These are phyloP conservation scores for Ophiostoma sp. DNA, from an alignment of 2,329 filamentous ascomycete genomes.

Conservation along the genomic window DNA sequence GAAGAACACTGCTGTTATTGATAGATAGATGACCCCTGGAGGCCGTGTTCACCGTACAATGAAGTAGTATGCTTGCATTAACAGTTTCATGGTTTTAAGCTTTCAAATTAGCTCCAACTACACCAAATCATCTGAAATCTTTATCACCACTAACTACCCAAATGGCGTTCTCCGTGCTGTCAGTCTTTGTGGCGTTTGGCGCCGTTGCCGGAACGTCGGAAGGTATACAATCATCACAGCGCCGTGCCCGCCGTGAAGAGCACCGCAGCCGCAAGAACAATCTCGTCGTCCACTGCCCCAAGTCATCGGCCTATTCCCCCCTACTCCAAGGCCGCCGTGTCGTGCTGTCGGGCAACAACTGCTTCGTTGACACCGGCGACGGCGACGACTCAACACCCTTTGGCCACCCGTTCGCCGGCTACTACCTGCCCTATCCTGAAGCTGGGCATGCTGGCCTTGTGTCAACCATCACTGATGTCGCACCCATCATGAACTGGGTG, in stretches of 20 bases:
- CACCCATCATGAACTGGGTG: slow-evolving; percentile 49
- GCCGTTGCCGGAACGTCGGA: slow-evolving; percentile 44
- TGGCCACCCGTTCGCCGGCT: slow-evolving; percentile 51
- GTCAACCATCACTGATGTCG: slow-evolving; percentile 44
- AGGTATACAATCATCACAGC: slow-evolving; percentile 43
- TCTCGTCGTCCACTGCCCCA: slow-evolving; percentile 42
- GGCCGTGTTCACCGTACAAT: too few species aligned
- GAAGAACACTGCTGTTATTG: too few species aligned
- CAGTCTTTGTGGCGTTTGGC: slow-evolving; percentile 38
- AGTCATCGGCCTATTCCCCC: slow-evolving; percentile 41
- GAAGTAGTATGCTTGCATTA: too few species aligned
- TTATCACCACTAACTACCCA: not conserved
- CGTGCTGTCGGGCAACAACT: slow-evolving; percentile 42
- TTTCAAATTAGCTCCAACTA: not conserved
- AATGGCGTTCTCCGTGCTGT: slow-evolving; percentile 28
- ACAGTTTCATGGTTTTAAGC: too few species aligned
- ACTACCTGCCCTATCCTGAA: slow-evolving; percentile 55
- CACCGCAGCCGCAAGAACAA: slow-evolving; percentile 46
- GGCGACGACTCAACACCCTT: slow-evolving; percentile 31
- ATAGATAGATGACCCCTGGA: too few species aligned
- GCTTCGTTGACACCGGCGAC: slow-evolving; percentile 45
- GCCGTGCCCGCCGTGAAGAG: slow-evolving; percentile 42
- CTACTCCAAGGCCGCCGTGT: slow-evolving; percentile 42
- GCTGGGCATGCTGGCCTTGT: slow-evolving; percentile 42
- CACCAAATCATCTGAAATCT: not conserved